These are phyloP conservation scores for Solanum bulbocastanum DNA, from an alignment of 257 asterid genomes.

Conservation along the genomic window DNA sequence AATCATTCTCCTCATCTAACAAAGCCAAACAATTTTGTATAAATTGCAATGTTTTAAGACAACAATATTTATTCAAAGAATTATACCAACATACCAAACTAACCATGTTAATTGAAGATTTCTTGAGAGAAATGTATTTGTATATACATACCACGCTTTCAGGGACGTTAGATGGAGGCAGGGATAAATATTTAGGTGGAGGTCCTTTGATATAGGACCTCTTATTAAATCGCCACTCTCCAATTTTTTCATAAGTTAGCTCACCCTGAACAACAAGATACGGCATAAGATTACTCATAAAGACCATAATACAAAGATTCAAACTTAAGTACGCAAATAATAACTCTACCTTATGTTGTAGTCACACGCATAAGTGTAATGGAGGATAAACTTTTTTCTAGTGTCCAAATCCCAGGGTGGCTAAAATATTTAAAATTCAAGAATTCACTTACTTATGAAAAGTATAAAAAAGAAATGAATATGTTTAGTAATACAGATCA, in stretches of 20 bases:
- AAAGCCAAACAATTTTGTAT: not conserved
- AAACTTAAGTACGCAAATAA: not conserved
- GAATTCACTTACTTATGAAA: not conserved
- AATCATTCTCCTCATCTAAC: not conserved
- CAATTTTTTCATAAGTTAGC: conserved; percentile 34
- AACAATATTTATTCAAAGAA: not conserved
- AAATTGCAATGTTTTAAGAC: not conserved
- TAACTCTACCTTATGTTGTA: conserved; percentile 40
- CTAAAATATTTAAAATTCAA: conserved; percentile 23
- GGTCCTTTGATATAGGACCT: conserved; percentile 25
- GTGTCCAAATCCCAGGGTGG: conserved; percentile 64
- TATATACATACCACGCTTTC: conserved; percentile 53
- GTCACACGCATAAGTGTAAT: conserved; percentile 56
- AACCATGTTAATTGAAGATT: not conserved
- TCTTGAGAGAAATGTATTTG: not conserved
- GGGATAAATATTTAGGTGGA: conserved; percentile 46
- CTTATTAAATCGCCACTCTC: conserved; percentile 67
- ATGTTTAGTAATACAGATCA: not conserved
- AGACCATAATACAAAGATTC: not conserved
- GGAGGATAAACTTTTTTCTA: conserved; percentile 37
- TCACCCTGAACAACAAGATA: conserved; percentile 39
- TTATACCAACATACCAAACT: not conserved
- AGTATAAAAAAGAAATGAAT: too few relatives aligned
- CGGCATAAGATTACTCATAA: not conserved
- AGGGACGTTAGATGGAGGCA: conserved; percentile 63